Percentiles rank a stretch among this genome's conserved stretches.
These are phyloP conservation scores for Apiospora marii DNA, from an alignment of 2,329 filamentous ascomycete genomes.

Conservation along the genomic window DNA sequence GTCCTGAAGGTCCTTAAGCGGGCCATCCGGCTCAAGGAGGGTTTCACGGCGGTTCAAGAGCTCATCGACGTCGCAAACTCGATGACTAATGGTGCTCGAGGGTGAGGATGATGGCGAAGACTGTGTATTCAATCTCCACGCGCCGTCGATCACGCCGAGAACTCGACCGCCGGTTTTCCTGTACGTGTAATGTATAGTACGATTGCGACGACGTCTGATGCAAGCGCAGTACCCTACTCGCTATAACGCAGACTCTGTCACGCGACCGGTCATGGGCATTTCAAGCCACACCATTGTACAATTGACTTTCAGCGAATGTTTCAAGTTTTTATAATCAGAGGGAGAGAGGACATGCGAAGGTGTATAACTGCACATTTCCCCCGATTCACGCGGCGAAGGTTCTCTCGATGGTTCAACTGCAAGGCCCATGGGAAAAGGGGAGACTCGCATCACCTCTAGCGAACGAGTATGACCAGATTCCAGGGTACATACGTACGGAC, in stretches of 20 bases:
- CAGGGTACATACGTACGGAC: not conserved
- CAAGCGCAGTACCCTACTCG: not conserved
- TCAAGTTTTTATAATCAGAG: constrained; percentile 8
- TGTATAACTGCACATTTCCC: not conserved
- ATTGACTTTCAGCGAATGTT: constrained; percentile 11
- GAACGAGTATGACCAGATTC: not conserved
- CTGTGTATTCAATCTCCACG: not conserved
- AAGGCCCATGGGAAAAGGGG: not conserved
- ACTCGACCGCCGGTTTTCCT: not conserved
- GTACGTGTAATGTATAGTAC: constrained; percentile 20
- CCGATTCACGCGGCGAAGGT: not conserved
- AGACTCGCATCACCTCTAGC: not conserved
- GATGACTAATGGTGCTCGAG: constrained; percentile 34
- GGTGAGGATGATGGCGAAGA: not conserved
- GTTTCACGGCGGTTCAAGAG: constrained; percentile 41
- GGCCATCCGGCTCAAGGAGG: constrained; percentile 35
- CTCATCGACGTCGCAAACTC: constrained; percentile 32
- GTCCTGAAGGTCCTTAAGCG: constrained; percentile 40
- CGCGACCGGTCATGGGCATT: not conserved
- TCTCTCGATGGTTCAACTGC: not conserved
- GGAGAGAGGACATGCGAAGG: not conserved
- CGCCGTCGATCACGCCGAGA: not conserved
- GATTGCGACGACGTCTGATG: constrained; percentile 5
- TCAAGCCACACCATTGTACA: not conserved
- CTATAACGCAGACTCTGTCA: not conserved